Percentiles rank a stretch among this genome's conserved stretches.
Conservation (phyloP, 1,139 yeast species). For the Zygotorulaspora mrakii region DNA sequence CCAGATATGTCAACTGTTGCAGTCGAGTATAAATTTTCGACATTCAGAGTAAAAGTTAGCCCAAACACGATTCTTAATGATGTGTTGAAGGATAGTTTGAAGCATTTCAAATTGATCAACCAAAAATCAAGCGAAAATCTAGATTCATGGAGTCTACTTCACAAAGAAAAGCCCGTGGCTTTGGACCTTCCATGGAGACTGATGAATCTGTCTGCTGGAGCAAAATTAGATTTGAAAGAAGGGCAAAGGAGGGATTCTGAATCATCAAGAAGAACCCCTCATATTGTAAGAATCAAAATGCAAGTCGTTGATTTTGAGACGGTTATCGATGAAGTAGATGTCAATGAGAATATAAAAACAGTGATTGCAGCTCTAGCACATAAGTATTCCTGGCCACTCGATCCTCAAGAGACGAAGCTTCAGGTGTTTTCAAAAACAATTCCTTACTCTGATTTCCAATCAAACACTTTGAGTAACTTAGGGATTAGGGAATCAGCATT, state of each 20-base stretch:
- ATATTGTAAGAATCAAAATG: constrained; percentile 25
- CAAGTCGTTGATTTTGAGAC: constrained; percentile 22
- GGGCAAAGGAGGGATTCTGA: constrained; percentile 2
- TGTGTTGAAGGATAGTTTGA: constrained; percentile 21
- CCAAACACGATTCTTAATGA: constrained; percentile 26
- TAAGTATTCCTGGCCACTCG: constrained; percentile 15
- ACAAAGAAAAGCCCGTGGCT: constrained; percentile 28
- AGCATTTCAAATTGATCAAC: constrained; percentile 20
- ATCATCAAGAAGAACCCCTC: constrained; percentile 1
- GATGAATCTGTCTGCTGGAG: constrained; percentile 37
- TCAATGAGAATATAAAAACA: constrained; percentile 14
- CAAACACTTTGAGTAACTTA: constrained; percentile 21
- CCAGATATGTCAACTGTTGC: constrained; percentile 24
- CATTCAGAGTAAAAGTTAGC: constrained; percentile 20
- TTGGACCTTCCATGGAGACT: constrained; percentile 37
- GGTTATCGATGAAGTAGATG: constrained; percentile 15
- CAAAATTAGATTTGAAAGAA: constrained; percentile 29
- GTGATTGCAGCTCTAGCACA: constrained; percentile 14
- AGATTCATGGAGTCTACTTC: constrained; percentile 20
- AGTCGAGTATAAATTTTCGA: constrained; percentile 21
- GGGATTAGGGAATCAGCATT: constrained; percentile 26
- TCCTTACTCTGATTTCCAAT: constrained; percentile 16
- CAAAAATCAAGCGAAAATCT: constrained; percentile 6
- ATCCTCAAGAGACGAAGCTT: constrained; percentile 13
- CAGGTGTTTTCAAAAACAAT: constrained; percentile 25